A percentile compares a stretch with the other conserved stretches of the same genome.
Evolutionary conservation across 139 green algal genomes (phyloP).

Genomic region (Closterium sp.): DNA sequence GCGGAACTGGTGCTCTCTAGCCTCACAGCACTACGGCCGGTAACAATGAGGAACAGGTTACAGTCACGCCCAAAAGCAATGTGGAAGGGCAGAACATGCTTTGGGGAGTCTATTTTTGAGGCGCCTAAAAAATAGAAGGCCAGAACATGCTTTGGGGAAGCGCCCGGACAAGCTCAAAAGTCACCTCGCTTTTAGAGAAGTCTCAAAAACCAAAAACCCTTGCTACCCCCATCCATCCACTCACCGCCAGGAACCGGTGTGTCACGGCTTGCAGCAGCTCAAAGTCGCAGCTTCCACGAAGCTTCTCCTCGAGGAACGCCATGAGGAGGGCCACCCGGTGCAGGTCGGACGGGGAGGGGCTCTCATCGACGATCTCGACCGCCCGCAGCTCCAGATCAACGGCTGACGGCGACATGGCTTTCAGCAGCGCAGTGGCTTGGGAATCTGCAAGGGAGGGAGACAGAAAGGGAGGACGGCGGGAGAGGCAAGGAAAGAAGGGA

Average conservation of each 20-base stretch:
- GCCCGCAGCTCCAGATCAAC: constrained; percentile 48
- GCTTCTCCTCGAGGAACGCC: constrained; percentile 22
- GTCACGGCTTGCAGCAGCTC: constrained; percentile 44
- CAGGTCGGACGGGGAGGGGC: constrained; percentile 7
- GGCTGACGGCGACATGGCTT: constrained; percentile 38
- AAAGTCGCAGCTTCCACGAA: constrained; percentile 31
- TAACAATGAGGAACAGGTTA: no score
- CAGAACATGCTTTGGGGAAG: no score
- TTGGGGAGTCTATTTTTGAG: no score
- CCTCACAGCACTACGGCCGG: no score
- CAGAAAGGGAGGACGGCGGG: background rate
- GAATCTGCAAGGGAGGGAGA: constrained; percentile 15
- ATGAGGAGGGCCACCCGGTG: constrained; percentile 10
- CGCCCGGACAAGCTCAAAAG: no score
- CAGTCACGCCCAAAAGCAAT: no score
- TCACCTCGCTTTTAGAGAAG: no score
- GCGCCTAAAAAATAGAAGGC: no score
- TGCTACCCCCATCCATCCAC: background rate
- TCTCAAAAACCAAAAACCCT: background rate
- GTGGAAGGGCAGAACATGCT: no score
- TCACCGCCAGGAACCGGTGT: constrained; percentile 28
- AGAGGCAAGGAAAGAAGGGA: background rate
- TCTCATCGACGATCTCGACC: constrained; percentile 27
- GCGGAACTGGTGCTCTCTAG: no score
- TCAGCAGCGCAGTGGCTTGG: constrained; percentile 12